phyloP scores from a whole-genome alignment of 352 stramenopile genomes.

The Albugo laibachii region DNA sequence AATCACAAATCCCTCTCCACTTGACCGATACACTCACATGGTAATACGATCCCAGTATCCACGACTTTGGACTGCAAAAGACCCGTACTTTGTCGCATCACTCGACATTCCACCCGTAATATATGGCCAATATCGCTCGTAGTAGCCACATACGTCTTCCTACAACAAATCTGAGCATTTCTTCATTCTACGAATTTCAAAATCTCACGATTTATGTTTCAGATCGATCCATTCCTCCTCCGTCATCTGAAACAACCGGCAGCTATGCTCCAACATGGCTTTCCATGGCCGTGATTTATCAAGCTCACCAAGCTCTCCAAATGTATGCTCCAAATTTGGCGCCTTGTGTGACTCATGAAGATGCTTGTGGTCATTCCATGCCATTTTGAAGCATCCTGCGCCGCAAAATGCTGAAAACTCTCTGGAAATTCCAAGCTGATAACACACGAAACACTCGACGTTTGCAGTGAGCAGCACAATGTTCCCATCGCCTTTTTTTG shows the following conservation, averaged over 20 bases:
- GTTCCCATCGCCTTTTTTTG: slow-evolving; percentile 30
- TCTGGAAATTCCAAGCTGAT: slow-evolving; percentile 31
- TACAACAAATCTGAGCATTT: background rate
- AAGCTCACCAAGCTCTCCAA: background rate
- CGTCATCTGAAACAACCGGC: slow-evolving; percentile 25
- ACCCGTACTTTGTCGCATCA: slow-evolving; percentile 26
- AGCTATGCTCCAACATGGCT: slow-evolving; percentile 34
- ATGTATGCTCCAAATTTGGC: background rate
- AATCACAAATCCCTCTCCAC: background rate
- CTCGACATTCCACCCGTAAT: slow-evolving; percentile 60
- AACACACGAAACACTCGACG: slow-evolving; percentile 52
- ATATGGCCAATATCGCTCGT: slow-evolving; percentile 52
- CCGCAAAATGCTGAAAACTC: slow-evolving; percentile 56
- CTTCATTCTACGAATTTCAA: background rate
- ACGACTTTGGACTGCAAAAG: slow-evolving; percentile 45
- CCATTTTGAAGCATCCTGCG: slow-evolving; percentile 36
- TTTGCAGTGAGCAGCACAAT: slow-evolving; percentile 48
- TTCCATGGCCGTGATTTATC: slow-evolving; percentile 14
- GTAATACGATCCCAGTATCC: slow-evolving; percentile 70
- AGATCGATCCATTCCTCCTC: slow-evolving; percentile 41
- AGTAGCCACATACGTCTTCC: slow-evolving; percentile 42
- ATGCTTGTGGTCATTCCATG: slow-evolving; percentile 46
- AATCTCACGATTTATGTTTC: slow-evolving; percentile 30
- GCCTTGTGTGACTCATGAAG: slow-evolving; percentile 14
- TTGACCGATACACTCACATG: slow-evolving; percentile 26